A percentile compares a stretch with the other conserved stretches of the same genome.
Conservation (phyloP, 371 early-diverging fungal species). For the Rhizopus delemar region DNA sequence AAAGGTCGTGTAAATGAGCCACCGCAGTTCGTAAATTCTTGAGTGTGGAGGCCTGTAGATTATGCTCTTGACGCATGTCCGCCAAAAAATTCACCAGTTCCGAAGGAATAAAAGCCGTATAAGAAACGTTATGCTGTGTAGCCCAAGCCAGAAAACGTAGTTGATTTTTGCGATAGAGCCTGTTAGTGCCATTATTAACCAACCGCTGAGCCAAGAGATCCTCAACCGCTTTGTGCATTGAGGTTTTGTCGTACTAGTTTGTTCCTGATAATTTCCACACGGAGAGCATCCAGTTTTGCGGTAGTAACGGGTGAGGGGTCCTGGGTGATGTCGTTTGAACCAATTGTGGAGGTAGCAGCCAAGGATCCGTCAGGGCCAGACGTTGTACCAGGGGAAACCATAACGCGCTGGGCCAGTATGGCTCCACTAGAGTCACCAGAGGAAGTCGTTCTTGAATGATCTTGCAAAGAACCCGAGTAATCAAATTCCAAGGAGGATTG, state of each 20-base stretch:
- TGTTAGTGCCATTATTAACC: slow-evolving; percentile 1
- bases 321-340: too few relatives aligned
- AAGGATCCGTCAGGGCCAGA: slow-evolving; percentile 6
- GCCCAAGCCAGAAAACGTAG: slow-evolving; percentile 8
- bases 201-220: too few relatives aligned
- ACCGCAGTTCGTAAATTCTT: too few relatives aligned
- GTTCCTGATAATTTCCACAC: too few relatives aligned
- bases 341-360: background rate
- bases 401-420: slow-evolving; percentile 25
- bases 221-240: too few relatives aligned
- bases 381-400: slow-evolving; percentile 20
- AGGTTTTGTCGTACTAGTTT: too few relatives aligned
- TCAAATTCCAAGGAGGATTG: background rate
- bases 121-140: background rate
- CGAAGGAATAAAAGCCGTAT: background rate
- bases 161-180: slow-evolving; percentile 5
- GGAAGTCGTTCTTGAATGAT: slow-evolving; percentile 12
- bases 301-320: too few relatives aligned
- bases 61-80: too few relatives aligned
- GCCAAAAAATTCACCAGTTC: slow-evolving; percentile 17
- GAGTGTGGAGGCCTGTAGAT: too few relatives aligned
- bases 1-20: too few relatives aligned
- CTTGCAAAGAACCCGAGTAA: background rate
- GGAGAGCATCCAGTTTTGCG: background rate
- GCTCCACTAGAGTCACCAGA: slow-evolving; percentile 12